Evolutionary conservation across 176 grass and related monocot species (phyloP).

Genomic region (Areca catechu): DNA sequence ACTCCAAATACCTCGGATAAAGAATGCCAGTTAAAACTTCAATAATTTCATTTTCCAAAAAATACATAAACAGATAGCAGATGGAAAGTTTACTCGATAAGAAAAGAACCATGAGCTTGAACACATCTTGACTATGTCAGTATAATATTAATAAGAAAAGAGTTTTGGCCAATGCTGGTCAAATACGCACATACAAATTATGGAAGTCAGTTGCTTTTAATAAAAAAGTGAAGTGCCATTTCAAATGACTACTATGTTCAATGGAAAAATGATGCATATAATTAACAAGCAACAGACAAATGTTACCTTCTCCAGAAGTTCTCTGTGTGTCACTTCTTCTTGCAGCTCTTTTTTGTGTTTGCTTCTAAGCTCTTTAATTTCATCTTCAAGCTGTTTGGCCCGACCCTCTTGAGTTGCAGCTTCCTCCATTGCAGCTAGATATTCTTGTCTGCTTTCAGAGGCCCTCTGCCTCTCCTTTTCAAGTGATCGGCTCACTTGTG

Average conservation of each 20-base stretch:
- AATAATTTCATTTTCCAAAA: no score
- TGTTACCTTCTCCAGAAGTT: slow-evolving; percentile 81
- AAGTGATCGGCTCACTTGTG: slow-evolving; percentile 89
- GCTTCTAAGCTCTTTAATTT: slow-evolving; percentile 75
- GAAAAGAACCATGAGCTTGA: no score
- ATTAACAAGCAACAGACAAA: background rate
- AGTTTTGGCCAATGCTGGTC: background rate
- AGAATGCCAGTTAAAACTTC: background rate
- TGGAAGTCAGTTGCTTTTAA: background rate
- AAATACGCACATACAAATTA: background rate
- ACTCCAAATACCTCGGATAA: background rate
- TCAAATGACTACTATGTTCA: background rate
- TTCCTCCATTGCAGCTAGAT: slow-evolving; percentile 82
- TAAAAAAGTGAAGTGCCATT: background rate
- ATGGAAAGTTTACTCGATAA: no score
- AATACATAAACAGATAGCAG: no score
- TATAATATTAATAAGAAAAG: no score
- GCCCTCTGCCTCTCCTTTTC: slow-evolving; percentile 99
- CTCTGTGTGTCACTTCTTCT: slow-evolving; percentile 61
- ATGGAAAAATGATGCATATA: background rate
- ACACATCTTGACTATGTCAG: no score
- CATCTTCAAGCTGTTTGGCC: slow-evolving; percentile 89
- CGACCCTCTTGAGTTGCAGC: slow-evolving; percentile 75
- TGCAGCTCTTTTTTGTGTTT: slow-evolving; percentile 84
- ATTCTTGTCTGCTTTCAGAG: slow-evolving; percentile 98